Conservation (phyloP, 1,284 basidiomycete species). For the Pascua sp. region DNA sequence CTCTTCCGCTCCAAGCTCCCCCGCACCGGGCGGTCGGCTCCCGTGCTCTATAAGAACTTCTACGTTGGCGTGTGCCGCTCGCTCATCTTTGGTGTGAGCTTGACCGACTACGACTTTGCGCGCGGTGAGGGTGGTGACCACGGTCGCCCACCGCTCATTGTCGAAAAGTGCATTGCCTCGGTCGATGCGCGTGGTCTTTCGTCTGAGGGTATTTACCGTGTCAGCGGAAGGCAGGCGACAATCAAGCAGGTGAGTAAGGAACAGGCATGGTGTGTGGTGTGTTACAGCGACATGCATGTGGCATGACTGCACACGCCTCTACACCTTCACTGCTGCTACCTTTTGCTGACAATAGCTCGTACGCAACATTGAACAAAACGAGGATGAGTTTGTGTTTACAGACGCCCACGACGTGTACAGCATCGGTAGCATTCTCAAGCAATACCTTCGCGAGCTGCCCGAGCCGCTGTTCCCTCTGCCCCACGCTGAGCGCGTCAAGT, state of each 20-base stretch:
- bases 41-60: conserved; percentile 46
- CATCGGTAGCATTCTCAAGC: conserved; percentile 88
- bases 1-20: conserved; percentile 16
- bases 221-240: conserved; percentile 70
- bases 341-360: conserved; percentile 58
- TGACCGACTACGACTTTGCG: conserved; percentile 87
- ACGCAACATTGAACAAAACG: conserved; percentile 85
- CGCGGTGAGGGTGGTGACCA: conserved; percentile 66
- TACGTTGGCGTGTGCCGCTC: conserved; percentile 69
- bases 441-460: conserved; percentile 79
- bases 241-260: conserved; percentile 59
- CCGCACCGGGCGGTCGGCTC: conserved; percentile 2
- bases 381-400: conserved; percentile 74
- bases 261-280: no score
- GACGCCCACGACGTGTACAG: conserved; percentile 79
- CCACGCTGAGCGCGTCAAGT: conserved; percentile 75
- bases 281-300: no score
- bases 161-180: conserved; percentile 78
- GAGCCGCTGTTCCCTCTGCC: conserved; percentile 87
- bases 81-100: conserved; percentile 85
- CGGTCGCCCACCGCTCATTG: conserved; percentile 67
- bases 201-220: conserved; percentile 65
- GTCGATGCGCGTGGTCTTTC: conserved; percentile 74
- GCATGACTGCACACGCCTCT: not conserved
- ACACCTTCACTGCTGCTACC: not conserved